These are phyloP conservation scores for Leccinum broughii DNA, from an alignment of 768 basidiomycete species.

Conservation along the genomic window DNA sequence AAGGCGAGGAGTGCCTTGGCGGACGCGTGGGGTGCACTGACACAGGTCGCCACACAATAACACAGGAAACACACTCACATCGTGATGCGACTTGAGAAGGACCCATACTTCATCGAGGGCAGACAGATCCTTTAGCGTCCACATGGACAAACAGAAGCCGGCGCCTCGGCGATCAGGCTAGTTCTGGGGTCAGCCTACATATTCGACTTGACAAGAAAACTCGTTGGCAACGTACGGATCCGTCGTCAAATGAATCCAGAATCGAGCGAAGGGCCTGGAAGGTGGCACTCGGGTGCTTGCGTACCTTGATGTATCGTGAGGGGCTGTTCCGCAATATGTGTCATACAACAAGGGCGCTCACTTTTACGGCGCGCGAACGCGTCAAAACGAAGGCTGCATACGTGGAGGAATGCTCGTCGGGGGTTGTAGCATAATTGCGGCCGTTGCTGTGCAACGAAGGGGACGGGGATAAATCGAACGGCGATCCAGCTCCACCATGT, in stretches of 20 bases:
- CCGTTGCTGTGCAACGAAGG: conserved; percentile 10
- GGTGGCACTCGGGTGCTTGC: conserved; percentile 23
- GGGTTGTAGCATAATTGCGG: conserved; percentile 9
- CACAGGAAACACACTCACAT: conserved; percentile 42
- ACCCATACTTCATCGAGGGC: conserved; percentile 48
- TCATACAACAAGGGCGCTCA: conserved; percentile 29
- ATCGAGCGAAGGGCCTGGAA: conserved; percentile 29
- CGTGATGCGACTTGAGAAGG: conserved; percentile 59
- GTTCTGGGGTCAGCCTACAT: conserved; percentile 15
- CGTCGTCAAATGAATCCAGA: conserved; percentile 24
- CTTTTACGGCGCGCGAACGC: conserved; percentile 55
- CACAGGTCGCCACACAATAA: background rate
- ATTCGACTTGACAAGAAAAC: background rate
- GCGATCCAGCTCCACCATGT: conserved; percentile 25
- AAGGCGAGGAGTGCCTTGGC: conserved; percentile 1
- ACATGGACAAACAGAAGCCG: conserved; percentile 44
- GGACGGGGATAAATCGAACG: conserved; percentile 34
- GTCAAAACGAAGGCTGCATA: conserved; percentile 47
- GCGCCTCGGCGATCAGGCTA: conserved; percentile 11
- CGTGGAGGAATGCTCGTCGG: conserved; percentile 7
- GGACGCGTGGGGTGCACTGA: conserved; percentile 4
- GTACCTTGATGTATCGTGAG: conserved; percentile 21
- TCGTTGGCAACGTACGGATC: conserved; percentile 19
- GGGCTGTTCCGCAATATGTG: background rate
- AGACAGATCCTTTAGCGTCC: conserved; percentile 44